Percentiles rank a stretch among this genome's conserved stretches.
These are phyloP conservation scores for Lasiodiplodia sp. DNA, from an alignment of 2,329 filamentous ascomycete species.

Conservation along the genomic window DNA sequence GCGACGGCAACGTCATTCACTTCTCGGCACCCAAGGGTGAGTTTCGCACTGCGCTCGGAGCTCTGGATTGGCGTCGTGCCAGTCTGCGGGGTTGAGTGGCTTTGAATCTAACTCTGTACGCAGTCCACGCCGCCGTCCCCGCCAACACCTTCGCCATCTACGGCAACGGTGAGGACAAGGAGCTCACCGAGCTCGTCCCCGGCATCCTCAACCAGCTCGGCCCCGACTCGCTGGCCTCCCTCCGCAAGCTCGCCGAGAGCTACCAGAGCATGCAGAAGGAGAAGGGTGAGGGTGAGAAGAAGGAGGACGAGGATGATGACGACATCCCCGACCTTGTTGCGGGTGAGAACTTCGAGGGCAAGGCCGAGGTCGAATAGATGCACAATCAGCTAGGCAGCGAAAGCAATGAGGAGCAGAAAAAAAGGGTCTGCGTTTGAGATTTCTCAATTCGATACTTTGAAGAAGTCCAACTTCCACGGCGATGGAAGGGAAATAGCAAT, in stretches of 20 bases:
- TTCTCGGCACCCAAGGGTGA: slow-evolving; percentile 97
- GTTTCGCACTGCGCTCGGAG: slow-evolving; percentile 39
- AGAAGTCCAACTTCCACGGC: slow-evolving; percentile 26
- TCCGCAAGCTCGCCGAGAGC: slow-evolving; percentile 98
- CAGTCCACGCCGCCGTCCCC: slow-evolving; percentile 96
- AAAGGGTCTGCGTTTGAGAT: slow-evolving; percentile 19
- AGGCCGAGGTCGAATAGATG: slow-evolving; percentile 78
- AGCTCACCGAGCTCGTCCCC: slow-evolving; percentile 98
- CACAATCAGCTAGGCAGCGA: slow-evolving; percentile 10
- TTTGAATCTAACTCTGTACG: slow-evolving; percentile 17
- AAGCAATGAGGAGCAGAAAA: slow-evolving; percentile 2
- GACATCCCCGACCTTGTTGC: slow-evolving; percentile 98
- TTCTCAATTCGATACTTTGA: slow-evolving; percentile 17
- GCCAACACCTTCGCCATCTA: slow-evolving; percentile 99
- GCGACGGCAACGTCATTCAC: slow-evolving; percentile 99
- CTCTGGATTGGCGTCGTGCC: slow-evolving; percentile 1
- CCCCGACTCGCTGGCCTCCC: slow-evolving; percentile 94
- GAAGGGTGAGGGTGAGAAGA: slow-evolving; percentile 78
- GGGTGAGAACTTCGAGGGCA: slow-evolving; percentile 97
- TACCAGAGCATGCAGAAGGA: slow-evolving; percentile 99
- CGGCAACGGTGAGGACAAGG: slow-evolving; percentile 98
- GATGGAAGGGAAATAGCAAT: slow-evolving; percentile 27
- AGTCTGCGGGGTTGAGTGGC: neutral
- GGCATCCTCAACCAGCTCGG: slow-evolving; percentile 99
- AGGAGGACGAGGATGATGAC: slow-evolving; percentile 71